Percentiles rank a stretch among this genome's conserved stretches.
Conservation (phyloP, 1,139 yeast species). For the Chernovozyma aurita region DNA sequence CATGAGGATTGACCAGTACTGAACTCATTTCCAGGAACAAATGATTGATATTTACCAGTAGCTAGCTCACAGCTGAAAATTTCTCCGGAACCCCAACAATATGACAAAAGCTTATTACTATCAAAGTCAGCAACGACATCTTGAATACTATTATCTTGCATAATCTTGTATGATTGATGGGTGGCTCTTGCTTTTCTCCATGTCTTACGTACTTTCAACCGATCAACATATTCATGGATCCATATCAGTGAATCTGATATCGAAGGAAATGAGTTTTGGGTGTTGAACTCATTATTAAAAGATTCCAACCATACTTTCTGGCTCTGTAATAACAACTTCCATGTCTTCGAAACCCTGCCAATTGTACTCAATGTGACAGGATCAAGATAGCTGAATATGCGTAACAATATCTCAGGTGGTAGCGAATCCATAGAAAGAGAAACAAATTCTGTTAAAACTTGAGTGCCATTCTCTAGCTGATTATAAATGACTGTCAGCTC, state of each 20-base stretch:
- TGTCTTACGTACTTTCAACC: slow-evolving; percentile 38
- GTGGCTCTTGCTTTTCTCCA: slow-evolving; percentile 49
- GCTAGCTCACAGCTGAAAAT: slow-evolving; percentile 34
- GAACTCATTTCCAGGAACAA: slow-evolving; percentile 31
- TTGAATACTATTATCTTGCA: slow-evolving; percentile 25
- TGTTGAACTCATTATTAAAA: slow-evolving; percentile 44
- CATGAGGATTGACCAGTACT: slow-evolving; percentile 16
- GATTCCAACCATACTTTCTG: slow-evolving; percentile 60
- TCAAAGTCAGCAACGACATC: slow-evolving; percentile 31
- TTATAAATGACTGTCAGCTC: no score
- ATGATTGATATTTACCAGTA: slow-evolving; percentile 39
- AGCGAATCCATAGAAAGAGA: slow-evolving; percentile 31
- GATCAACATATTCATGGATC: slow-evolving; percentile 51
- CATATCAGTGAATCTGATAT: slow-evolving; percentile 50
- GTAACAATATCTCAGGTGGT: slow-evolving; percentile 56
- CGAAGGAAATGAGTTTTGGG: slow-evolving; percentile 46
- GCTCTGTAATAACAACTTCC: slow-evolving; percentile 51
- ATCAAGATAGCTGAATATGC: slow-evolving; percentile 53
- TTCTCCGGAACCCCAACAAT: slow-evolving; percentile 30
- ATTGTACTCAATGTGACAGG: slow-evolving; percentile 47
- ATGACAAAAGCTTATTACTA: slow-evolving; percentile 34
- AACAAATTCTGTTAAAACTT: no score
- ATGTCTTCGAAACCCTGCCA: slow-evolving; percentile 50
- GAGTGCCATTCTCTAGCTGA: no score
- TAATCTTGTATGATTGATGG: slow-evolving; percentile 28